Conservation (phyloP, 371 early-diverging fungal genomes). For the Mucor racemosus region DNA sequence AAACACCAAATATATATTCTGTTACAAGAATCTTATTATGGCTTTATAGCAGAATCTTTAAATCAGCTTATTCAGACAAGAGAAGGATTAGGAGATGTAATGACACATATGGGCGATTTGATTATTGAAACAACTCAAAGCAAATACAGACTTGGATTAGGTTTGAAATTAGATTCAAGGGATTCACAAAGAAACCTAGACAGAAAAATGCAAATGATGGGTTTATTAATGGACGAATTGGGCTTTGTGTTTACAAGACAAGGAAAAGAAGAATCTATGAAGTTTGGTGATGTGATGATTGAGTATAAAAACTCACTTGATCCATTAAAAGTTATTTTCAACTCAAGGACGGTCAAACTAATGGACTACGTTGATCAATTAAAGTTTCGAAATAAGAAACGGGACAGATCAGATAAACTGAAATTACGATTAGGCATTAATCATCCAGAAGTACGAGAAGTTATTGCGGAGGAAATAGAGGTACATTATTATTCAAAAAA, state of each 20-base stretch:
- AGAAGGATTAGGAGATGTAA: slow-evolving; percentile 54
- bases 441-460: slow-evolving; percentile 49
- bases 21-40: slow-evolving; percentile 59
- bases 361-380: slow-evolving; percentile 61
- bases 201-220: slow-evolving; percentile 64
- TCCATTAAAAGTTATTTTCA: slow-evolving; percentile 58
- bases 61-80: slow-evolving; percentile 51
- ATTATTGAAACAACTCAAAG: slow-evolving; percentile 66
- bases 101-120: slow-evolving; percentile 60
- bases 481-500: slow-evolving; percentile 7
- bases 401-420: slow-evolving; percentile 50
- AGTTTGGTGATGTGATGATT: slow-evolving; percentile 62
- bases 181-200: slow-evolving; percentile 59
- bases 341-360: slow-evolving; percentile 57
- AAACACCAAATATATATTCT: slow-evolving; percentile 62
- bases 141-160: slow-evolving; percentile 63
- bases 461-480: slow-evolving; percentile 54
- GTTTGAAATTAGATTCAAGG: slow-evolving; percentile 47
- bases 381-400: slow-evolving; percentile 54
- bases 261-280: slow-evolving; percentile 59
- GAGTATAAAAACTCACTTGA: slow-evolving; percentile 64
- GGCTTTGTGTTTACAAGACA: slow-evolving; percentile 59
- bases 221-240: slow-evolving; percentile 61
- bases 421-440: slow-evolving; percentile 53
- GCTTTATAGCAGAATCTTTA: slow-evolving; percentile 52